These are phyloP conservation scores for Calonectria pauciramosa DNA, from an alignment of 2,329 filamentous ascomycete genomes.

Conservation along the genomic window DNA sequence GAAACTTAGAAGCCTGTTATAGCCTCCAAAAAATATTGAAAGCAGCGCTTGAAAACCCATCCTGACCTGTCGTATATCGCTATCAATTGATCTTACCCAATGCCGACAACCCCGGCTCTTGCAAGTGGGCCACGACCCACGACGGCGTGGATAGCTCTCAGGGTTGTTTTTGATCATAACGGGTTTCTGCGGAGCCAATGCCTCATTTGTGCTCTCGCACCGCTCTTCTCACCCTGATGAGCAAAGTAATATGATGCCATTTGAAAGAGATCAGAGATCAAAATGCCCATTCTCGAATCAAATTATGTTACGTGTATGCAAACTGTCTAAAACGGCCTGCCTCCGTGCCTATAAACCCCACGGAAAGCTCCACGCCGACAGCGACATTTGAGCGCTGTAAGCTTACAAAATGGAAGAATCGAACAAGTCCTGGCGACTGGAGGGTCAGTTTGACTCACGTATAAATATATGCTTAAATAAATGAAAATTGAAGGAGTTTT, in stretches of 20 bases:
- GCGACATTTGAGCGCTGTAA: neutral
- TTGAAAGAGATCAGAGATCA: neutral
- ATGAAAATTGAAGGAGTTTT: neutral
- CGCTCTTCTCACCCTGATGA: neutral
- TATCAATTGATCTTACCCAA: neutral
- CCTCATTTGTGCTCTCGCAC: neutral
- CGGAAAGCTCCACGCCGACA: neutral
- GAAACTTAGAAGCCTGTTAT: no score
- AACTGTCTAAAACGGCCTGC: neutral
- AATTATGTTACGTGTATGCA: neutral
- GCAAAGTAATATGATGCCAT: neutral
- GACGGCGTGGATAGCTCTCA: neutral
- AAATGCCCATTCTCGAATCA: neutral
- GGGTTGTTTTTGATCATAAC: neutral
- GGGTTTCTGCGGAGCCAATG: neutral
- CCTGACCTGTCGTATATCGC: neutral
- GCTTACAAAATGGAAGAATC: neutral
- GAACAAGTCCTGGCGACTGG: neutral
- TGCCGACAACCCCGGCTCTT: neutral
- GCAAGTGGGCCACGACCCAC: neutral
- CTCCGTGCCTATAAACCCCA: neutral
- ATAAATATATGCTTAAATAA: neutral
- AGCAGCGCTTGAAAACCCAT: neutral
- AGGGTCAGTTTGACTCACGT: neutral
- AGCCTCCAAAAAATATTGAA: neutral